Base-by-base conservation (phyloP, 257 asterid species). In the Plantago major region DNA sequence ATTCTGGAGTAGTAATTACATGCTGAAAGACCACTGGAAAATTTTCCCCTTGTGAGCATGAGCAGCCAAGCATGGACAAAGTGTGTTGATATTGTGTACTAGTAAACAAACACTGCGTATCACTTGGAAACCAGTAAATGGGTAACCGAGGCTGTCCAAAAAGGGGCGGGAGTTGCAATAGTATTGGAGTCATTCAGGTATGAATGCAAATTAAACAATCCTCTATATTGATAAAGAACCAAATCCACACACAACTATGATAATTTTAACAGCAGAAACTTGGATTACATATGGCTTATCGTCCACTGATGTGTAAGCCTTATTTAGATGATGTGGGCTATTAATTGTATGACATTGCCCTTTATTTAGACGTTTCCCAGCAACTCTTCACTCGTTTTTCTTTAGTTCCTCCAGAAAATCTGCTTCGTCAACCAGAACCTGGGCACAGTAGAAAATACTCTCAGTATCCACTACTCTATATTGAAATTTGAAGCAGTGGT, bases 381-480 rank as follows among this genome's bases (percentile, higher is more conserved):
- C 56, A 61, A 67, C 40, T 57, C 28, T 12, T 10, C 69, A 79
- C 55, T 80, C 59, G 30, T 73, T 58, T 45, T 72, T 59, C 75
- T 75, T 73, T 50, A 89, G 95, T 78, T 92, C 99, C 78, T 79
- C 85, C 60, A 83, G 88, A 77, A 92, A 92, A 81, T 92, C 97
- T 62, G 76, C 83, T 58, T 86, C 68, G 72, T 92, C 99, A 4
- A 92, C 99, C 84, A 92, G 77, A 69, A 92, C 99, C 99, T 92
- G 66, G 70, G 66, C 58, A 57, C 12, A 60, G 14, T 42, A 57
- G 14, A 62, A 65, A 53, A 4, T 42, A 50, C 9, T 49, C 62
- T 49, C 62, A 18, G 46, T 10, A 30, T 33, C 40, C 40, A 33
- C 40, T 33, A 61, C 37, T 11, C 11, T 18, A 62, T 18, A 62